Conservation (phyloP, 768 basidiomycete genomes). For the Pluteus cervinus region DNA sequence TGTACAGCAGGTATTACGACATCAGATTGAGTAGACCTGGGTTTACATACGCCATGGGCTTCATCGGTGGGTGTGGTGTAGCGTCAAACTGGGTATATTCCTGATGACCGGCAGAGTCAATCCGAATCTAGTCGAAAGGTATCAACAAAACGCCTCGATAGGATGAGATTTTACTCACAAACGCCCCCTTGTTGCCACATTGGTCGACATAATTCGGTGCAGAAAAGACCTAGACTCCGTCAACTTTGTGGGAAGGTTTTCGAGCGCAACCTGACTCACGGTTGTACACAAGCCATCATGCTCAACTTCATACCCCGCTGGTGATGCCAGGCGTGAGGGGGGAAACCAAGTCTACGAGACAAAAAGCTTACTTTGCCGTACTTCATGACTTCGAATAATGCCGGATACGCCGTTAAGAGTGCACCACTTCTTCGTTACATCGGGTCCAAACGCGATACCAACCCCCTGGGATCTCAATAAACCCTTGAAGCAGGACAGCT, state of each 20-base stretch:
- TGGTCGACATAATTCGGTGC: conserved; percentile 96
- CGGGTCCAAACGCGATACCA: conserved; percentile 93
- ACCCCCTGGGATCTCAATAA: conserved; percentile 59
- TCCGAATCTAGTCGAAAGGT: conserved; percentile 57
- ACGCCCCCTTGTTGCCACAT: conserved; percentile 87
- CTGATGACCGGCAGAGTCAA: conserved; percentile 69
- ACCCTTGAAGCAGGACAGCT: conserved; percentile 5
- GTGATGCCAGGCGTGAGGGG: conserved; percentile 4
- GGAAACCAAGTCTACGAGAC: conserved; percentile 1
- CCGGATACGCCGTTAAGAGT: conserved; percentile 80
- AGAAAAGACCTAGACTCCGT: conserved; percentile 64
- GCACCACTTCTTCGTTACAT: conserved; percentile 89
- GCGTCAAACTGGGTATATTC: conserved; percentile 82
- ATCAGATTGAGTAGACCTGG: conserved; percentile 63
- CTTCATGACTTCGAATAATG: conserved; percentile 94
- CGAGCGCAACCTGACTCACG: conserved; percentile 30
- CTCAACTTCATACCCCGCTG: conserved; percentile 92
- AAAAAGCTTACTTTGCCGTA: conserved; percentile 71
- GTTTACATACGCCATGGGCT: conserved; percentile 86
- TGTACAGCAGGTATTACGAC: conserved; percentile 39
- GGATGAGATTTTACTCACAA: conserved; percentile 41
- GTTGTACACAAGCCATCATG: conserved; percentile 94
- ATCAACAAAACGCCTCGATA: not conserved
- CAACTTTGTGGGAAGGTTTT: not conserved
- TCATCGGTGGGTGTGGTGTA: conserved; percentile 81